Evolutionary conservation across 371 early-diverging fungal species (phyloP).

Genomic region (Mortierella sp.): DNA sequence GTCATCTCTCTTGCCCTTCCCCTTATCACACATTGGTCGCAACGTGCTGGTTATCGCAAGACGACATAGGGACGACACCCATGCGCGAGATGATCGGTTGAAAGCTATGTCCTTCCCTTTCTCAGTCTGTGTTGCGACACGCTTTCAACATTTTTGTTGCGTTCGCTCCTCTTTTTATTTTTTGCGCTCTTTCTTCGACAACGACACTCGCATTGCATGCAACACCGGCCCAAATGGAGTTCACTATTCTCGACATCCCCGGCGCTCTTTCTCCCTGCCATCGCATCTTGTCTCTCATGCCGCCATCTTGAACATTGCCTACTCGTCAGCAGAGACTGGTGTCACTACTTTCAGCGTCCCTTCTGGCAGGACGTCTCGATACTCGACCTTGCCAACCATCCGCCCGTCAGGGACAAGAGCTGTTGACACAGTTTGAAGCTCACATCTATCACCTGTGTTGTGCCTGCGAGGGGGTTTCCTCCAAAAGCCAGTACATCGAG

Average conservation of each 20-base stretch:
- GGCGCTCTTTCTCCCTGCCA: background rate
- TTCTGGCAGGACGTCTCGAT: background rate
- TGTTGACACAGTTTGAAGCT: background rate
- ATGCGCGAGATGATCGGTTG: no score
- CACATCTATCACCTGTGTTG: background rate
- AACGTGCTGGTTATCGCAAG: no score
- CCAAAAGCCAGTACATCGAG: background rate
- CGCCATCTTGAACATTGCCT: background rate
- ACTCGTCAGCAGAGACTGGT: background rate
- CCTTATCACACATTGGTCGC: background rate
- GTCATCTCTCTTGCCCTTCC: background rate
- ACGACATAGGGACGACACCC: no score
- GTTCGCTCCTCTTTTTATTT: background rate
- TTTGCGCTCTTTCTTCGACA: background rate
- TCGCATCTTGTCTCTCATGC: background rate
- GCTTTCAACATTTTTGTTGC: no score
- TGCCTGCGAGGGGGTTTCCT: background rate
- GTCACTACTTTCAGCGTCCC: background rate
- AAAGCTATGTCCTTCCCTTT: no score
- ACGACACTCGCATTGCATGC: background rate
- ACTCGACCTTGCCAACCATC: background rate
- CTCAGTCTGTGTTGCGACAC: no score
- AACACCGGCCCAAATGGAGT: background rate
- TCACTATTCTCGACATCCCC: background rate
- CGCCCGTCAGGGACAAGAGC: background rate